A percentile compares a stretch with the other conserved stretches of the same genome.
These are phyloP conservation scores for Cichorium intybus DNA, from an alignment of 140 eudicot genomes.

Conservation along the genomic window DNA sequence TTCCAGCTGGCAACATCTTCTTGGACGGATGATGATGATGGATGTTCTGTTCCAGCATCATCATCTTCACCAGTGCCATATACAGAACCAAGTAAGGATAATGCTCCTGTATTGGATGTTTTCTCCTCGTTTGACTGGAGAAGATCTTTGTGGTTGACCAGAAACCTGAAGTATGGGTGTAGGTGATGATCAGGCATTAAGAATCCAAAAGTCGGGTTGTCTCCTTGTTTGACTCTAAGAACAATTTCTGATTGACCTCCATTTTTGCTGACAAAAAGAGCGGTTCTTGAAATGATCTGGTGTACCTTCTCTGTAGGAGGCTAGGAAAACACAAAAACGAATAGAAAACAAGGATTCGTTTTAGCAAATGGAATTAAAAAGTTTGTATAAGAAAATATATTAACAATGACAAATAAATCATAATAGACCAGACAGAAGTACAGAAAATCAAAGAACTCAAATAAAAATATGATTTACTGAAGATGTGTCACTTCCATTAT, in stretches of 20 bases:
- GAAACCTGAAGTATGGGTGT: constrained; percentile 90
- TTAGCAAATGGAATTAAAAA: constrained; percentile 19
- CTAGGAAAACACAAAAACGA: constrained; percentile 54
- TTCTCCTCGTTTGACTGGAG: constrained; percentile 45
- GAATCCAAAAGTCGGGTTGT: constrained; percentile 97
- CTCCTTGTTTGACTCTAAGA: constrained; percentile 95
- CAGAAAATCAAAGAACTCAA: constrained; percentile 26
- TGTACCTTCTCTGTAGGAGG: constrained; percentile 93
- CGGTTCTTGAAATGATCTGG: constrained; percentile 94
- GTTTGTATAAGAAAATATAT: constrained; percentile 11
- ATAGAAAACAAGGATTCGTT: constrained; percentile 28
- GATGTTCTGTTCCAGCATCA: constrained; percentile 50
- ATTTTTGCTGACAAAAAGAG: constrained; percentile 86
- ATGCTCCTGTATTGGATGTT: constrained; percentile 52
- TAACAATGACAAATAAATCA: constrained; percentile 16
- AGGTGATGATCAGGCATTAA: constrained; percentile 91
- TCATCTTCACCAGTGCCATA: constrained; percentile 99
- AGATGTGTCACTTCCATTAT: constrained; percentile 37
- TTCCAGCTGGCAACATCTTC: constrained; percentile 14
- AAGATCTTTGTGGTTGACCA: constrained; percentile 73
- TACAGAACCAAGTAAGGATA: constrained; percentile 87
- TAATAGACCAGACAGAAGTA: constrained; percentile 24
- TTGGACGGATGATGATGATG: constrained; percentile 28
- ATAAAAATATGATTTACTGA: constrained; percentile 27
- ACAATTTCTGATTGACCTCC: constrained; percentile 98